phyloP scores from a whole-genome alignment of 2,329 filamentous ascomycete species.

The Basipetospora sp. region DNA sequence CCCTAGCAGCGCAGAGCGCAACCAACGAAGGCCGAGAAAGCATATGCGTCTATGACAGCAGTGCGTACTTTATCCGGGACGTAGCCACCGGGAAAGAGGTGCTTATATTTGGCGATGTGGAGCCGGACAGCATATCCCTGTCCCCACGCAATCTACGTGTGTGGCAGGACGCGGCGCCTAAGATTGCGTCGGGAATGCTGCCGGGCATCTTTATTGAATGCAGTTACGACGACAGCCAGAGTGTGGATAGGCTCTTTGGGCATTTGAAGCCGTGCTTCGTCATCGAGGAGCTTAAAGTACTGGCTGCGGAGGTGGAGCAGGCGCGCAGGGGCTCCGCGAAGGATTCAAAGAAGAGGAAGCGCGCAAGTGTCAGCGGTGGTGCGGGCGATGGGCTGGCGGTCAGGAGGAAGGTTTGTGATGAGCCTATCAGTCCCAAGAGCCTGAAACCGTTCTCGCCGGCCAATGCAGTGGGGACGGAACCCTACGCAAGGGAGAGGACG shows the following conservation, averaged over 20 bases:
- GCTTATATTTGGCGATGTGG: conserved; percentile 88
- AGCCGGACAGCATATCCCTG: conserved; percentile 74
- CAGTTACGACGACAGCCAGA: conserved; percentile 71
- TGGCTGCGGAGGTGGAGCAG: conserved; percentile 57
- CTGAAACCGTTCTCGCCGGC: conserved; percentile 14
- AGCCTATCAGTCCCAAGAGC: conserved; percentile 39
- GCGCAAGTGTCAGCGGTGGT: conserved; percentile 21
- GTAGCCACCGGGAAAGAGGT: conserved; percentile 57
- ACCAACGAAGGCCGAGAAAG: conserved; percentile 26
- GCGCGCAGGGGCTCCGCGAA: conserved; percentile 22
- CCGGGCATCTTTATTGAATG: conserved; percentile 88
- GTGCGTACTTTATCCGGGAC: conserved; percentile 84
- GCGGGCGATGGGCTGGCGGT: conserved; percentile 11
- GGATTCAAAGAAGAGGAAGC: conserved; percentile 49
- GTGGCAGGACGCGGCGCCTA: conserved; percentile 80
- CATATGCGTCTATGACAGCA: conserved; percentile 67
- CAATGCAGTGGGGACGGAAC: too few relatives aligned
- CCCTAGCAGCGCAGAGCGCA: conserved; percentile 1
- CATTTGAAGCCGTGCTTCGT: conserved; percentile 76
- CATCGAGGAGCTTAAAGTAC: conserved; percentile 57
- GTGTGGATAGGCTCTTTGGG: conserved; percentile 67
- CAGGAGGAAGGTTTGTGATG: conserved; percentile 19
- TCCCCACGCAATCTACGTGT: conserved; percentile 67
- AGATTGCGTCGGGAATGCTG: conserved; percentile 58
- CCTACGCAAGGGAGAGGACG: too few relatives aligned